Percentiles rank a stretch among this genome's conserved stretches.
phyloP scores from a whole-genome alignment of 768 basidiomycete genomes.

The Suillus alpinus region DNA sequence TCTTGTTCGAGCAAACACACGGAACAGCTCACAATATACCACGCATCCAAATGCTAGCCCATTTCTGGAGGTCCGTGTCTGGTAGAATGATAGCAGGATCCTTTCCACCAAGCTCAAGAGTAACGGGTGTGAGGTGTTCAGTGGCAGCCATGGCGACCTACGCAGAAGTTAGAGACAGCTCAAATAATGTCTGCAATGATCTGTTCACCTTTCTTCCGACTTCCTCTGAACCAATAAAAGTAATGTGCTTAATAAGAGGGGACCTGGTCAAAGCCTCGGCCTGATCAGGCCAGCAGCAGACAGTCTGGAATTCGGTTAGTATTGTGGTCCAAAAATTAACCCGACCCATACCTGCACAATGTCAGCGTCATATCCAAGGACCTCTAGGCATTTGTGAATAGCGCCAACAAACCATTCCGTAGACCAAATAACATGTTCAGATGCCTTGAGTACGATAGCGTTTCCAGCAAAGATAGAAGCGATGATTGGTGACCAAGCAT shows the following conservation, averaged over 20 bases:
- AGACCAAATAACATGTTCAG: constrained; percentile 91
- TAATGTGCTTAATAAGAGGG: constrained; percentile 86
- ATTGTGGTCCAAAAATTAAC: not conserved
- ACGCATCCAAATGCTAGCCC: constrained; percentile 82
- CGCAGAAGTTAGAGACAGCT: constrained; percentile 7
- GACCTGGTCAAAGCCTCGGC: constrained; percentile 80
- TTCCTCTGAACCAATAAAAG: constrained; percentile 84
- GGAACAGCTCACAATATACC: constrained; percentile 75
- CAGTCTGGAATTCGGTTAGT: constrained; percentile 44
- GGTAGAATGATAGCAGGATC: constrained; percentile 91
- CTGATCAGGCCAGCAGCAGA: constrained; percentile 86
- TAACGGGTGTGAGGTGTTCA: constrained; percentile 84
- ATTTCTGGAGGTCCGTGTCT: constrained; percentile 76
- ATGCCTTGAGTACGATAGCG: constrained; percentile 86
- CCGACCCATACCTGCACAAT: constrained; percentile 67
- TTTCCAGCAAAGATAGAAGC: constrained; percentile 92
- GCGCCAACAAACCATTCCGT: constrained; percentile 79
- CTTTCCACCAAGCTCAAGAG: constrained; percentile 92
- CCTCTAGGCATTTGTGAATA: constrained; percentile 71
- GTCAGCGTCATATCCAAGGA: constrained; percentile 82
- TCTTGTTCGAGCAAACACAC: not conserved
- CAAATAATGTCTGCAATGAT: constrained; percentile 15
- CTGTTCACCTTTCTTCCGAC: constrained; percentile 65
- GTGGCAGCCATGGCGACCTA: constrained; percentile 85
- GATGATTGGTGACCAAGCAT: constrained; percentile 90